phyloP scores from a whole-genome alignment of 257 asterid genomes.

The Buddleja alternifolia region DNA sequence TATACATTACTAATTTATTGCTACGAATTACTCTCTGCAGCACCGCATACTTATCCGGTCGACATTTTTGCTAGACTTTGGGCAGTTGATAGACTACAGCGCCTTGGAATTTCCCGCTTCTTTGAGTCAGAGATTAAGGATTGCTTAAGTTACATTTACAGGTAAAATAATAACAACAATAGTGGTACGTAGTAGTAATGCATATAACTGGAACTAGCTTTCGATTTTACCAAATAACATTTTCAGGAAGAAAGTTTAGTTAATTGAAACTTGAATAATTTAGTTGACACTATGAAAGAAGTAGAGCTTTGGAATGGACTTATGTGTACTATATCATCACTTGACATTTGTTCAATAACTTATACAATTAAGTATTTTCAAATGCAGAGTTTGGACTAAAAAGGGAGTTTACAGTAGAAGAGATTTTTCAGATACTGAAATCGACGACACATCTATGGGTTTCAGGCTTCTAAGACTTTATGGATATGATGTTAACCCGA shows the following conservation, averaged over 20 bases:
- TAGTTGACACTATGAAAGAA: too few species aligned
- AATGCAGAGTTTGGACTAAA: constrained; percentile 44
- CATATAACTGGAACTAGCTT: too few species aligned
- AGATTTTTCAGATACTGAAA: constrained; percentile 34
- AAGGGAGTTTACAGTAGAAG: constrained; percentile 44
- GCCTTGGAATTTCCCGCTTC: constrained; percentile 49
- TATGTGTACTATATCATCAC: too few species aligned
- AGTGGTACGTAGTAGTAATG: not conserved
- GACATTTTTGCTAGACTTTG: constrained; percentile 44
- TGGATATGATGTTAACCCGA: constrained; percentile 36
- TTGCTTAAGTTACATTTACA: constrained; percentile 36
- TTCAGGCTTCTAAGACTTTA: constrained; percentile 46
- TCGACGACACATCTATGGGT: constrained; percentile 48
- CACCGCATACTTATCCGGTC: constrained; percentile 41
- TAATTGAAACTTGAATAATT: not conserved
- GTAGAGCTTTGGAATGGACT: too few species aligned
- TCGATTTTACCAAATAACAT: too few species aligned
- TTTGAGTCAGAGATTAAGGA: constrained; percentile 37
- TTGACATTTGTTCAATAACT: too few species aligned
- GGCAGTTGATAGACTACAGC: constrained; percentile 48
- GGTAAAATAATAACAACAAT: constrained; percentile 12
- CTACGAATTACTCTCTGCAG: constrained; percentile 6
- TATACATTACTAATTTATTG: too few species aligned
- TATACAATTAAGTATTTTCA: too few species aligned
- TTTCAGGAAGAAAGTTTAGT: too few species aligned